Conservation (phyloP, 1,284 basidiomycete species). For the Cryptococcus sp. region DNA sequence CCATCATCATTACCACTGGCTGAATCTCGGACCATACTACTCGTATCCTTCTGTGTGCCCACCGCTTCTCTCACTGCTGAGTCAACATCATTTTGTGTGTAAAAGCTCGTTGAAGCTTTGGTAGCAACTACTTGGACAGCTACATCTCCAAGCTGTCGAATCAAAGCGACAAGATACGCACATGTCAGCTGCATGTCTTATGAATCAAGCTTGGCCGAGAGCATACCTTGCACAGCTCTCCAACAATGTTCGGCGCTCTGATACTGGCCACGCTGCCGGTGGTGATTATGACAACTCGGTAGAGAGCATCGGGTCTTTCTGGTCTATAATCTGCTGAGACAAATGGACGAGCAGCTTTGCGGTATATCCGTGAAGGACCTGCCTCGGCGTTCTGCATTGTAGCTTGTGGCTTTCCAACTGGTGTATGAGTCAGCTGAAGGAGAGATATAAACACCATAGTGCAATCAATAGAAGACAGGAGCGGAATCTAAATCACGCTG, state of each 20-base stretch:
- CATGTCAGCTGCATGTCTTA: not conserved
- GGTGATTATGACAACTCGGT: conserved; percentile 77
- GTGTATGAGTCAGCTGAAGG: no score
- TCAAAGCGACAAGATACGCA: not conserved
- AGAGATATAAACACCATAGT: no score
- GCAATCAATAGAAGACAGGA: no score
- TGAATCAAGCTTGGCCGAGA: not conserved
- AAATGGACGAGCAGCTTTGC: conserved; percentile 32
- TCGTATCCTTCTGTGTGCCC: not conserved
- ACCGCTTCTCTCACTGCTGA: conserved; percentile 28
- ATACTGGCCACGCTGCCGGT: conserved; percentile 94
- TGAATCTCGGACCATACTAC: not conserved
- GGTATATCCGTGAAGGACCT: conserved; percentile 23
- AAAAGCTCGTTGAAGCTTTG: conserved; percentile 75
- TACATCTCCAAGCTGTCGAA: conserved; percentile 65
- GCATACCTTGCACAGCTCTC: conserved; percentile 69
- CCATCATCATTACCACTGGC: not conserved
- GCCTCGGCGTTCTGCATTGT: conserved; percentile 5
- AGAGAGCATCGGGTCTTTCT: conserved; percentile 35
- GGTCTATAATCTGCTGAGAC: conserved; percentile 38
- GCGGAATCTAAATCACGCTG: no score
- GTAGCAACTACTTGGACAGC: conserved; percentile 84
- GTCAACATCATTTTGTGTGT: conserved; percentile 61
- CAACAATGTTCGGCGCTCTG: conserved; percentile 86
- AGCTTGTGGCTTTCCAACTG: no score